phyloP scores from a whole-genome alignment of 1,284 basidiomycete genomes.

The Papiliotrema fonsecae region DNA sequence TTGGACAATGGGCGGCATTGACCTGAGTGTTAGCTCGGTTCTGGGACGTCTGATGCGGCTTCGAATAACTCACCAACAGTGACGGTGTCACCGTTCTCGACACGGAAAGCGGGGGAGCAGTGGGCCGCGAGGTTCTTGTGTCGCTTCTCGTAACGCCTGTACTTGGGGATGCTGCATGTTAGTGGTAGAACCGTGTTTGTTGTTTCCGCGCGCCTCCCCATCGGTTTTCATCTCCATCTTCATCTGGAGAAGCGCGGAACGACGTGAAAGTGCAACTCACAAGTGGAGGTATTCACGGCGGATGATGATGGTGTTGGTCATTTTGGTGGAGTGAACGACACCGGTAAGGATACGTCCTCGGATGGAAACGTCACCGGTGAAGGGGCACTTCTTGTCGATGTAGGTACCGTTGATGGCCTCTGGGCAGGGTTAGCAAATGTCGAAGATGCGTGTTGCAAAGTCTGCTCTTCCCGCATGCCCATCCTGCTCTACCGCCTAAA shows the following conservation, averaged over 20 bases:
- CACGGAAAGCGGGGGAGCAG: constrained; percentile 97
- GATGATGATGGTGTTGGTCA: constrained; percentile 98
- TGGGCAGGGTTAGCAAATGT: constrained; percentile 51
- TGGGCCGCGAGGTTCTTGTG: constrained; percentile 99
- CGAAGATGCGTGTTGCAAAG: not conserved
- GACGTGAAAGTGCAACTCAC: constrained; percentile 24
- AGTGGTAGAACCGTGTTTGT: not conserved
- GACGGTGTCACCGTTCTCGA: constrained; percentile 84
- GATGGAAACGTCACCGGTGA: constrained; percentile 93
- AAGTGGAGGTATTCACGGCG: constrained; percentile 97
- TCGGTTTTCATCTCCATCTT: no score
- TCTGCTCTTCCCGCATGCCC: no score
- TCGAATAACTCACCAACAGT: constrained; percentile 63
- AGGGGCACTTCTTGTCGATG: constrained; percentile 99
- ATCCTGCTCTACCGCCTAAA: not conserved
- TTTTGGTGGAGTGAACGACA: constrained; percentile 93
- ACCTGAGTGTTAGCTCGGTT: constrained; percentile 39
- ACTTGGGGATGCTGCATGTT: constrained; percentile 75
- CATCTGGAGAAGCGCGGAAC: no score
- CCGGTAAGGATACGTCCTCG: constrained; percentile 98
- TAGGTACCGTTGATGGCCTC: constrained; percentile 97
- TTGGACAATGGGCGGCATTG: constrained; percentile 99
- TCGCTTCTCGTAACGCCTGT: constrained; percentile 95
- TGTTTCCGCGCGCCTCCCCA: not conserved
- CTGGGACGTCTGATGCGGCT: not conserved